Percentiles rank a stretch among this genome's conserved stretches.
Conservation (phyloP, 352 stramenopile species). For the Pythium pectinolyticum region DNA sequence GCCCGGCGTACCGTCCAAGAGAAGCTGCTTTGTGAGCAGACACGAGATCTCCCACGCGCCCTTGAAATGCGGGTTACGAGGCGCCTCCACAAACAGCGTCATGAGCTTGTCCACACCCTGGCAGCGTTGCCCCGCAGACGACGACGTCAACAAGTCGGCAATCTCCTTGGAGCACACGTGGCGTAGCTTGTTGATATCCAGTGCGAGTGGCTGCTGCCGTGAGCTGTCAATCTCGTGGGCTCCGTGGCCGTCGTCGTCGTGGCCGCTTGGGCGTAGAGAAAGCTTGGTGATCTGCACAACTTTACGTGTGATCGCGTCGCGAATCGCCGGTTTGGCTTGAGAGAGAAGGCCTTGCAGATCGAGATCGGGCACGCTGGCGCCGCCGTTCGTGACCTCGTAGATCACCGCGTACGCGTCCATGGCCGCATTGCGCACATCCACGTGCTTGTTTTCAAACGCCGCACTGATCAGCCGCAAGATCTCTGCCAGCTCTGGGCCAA, state of each 20-base stretch:
- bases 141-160: conserved; percentile 51
- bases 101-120: conserved; percentile 62
- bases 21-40: conserved; percentile 64
- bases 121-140: conserved; percentile 39
- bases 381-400: conserved; percentile 69
- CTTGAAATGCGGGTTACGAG: conserved; percentile 43
- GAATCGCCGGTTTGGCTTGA: conserved; percentile 65
- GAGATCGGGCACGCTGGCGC: conserved; percentile 30
- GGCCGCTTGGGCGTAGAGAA: neutral
- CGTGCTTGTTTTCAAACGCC: conserved; percentile 81
- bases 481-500: conserved; percentile 34
- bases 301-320: conserved; percentile 68
- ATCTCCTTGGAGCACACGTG: conserved; percentile 55
- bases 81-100: conserved; percentile 34
- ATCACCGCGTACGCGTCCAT: conserved; percentile 67
- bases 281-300: conserved; percentile 69
- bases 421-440: conserved; percentile 73
- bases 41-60: conserved; percentile 74
- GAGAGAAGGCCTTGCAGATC: conserved; percentile 68
- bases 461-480: conserved; percentile 52
- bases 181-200: conserved; percentile 62
- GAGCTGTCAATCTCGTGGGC: conserved; percentile 53
- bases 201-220: conserved; percentile 45
- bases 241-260: neutral
- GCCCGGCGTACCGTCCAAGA: conserved; percentile 44